Base-by-base conservation (phyloP, 306 rosid genomes). In the Calophaca sinica region DNA sequence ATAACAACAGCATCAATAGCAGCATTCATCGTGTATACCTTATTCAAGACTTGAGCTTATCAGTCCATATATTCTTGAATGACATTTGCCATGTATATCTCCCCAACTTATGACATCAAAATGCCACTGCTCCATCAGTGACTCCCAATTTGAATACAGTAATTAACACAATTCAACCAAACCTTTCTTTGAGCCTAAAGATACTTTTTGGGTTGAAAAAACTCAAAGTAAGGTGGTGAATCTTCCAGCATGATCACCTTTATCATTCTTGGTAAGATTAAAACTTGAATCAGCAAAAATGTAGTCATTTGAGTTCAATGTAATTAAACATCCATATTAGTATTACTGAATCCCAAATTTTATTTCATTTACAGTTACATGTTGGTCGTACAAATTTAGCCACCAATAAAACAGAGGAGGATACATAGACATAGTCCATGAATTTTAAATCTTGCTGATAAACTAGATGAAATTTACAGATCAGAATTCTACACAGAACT, bases 31-130 rank as follows among this genome's bases (percentile, higher is more conserved):
- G 79, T 61, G 70, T 87, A 86, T 86, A 84, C 88, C 87, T 79
- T 61, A 87, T 1, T 89, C 92, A 8, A 87, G 87, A 79, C 89
- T 10, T 73, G 70, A 87, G 86, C 89, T 83, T 90, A 3, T 86
- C 79, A 51, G 81, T 79, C 87, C 87, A 86, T 2, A 87, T 75
- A 38, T 84, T 90, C 58, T 70, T 75, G 62, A 85, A 86, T 12
- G 90, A 82, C 26, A 20, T 20, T 20, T 20, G 26, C 26, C 26
- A 20, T 20, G 1, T 20, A 20, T 20, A 20, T 20, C 26, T 20
- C 26, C 26, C 26, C 26, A 20, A 20, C 26, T 20, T 20, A 20
- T 20, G 49, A 77, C 31, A 60, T 85, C 82, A 36, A 42, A 45
- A 84, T 4, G 88, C 84, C 3, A 79, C 2, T 32, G 88, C 93